phyloP scores from a whole-genome alignment of 2,329 filamentous ascomycete species.

The Aspergillus alliaceus region DNA sequence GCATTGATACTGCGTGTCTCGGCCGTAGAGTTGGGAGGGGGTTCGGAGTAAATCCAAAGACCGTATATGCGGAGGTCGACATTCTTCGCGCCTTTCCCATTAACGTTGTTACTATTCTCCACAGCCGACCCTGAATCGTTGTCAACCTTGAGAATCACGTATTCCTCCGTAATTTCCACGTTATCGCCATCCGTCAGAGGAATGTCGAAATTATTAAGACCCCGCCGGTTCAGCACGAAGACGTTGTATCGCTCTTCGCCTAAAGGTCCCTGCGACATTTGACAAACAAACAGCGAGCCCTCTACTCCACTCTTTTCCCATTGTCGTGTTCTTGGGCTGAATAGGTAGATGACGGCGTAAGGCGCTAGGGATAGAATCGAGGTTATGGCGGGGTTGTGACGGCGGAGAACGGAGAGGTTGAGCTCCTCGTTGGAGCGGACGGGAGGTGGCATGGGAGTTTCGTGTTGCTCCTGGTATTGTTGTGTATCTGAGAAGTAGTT shows the following conservation, averaged over 20 bases:
- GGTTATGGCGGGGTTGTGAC: conserved; percentile 73
- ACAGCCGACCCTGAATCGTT: conserved; percentile 24
- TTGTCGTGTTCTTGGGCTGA: conserved; percentile 60
- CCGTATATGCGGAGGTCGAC: conserved; percentile 52
- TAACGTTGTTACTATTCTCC: conserved; percentile 14
- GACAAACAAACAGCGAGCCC: conserved; percentile 85
- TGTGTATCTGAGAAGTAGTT: conserved; percentile 46
- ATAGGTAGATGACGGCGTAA: conserved; percentile 83
- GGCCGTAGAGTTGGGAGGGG: conserved; percentile 54
- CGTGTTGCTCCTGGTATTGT: conserved; percentile 21
- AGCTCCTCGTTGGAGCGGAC: conserved; percentile 76
- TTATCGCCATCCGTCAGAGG: conserved; percentile 59
- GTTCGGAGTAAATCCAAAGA: conserved; percentile 65
- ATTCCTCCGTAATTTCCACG: conserved; percentile 65
- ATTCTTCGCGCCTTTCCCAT: conserved; percentile 11
- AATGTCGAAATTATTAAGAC: conserved; percentile 69
- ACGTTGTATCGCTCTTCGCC: conserved; percentile 55
- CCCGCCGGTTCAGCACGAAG: conserved; percentile 72
- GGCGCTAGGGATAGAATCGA: conserved; percentile 77
- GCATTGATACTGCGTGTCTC: conserved; percentile 53
- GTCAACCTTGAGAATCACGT: conserved; percentile 58
- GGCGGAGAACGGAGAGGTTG: conserved; percentile 79
- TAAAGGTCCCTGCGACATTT: conserved; percentile 48
- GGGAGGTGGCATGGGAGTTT: conserved; percentile 42
- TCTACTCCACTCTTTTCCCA: conserved; percentile 89